Evolutionary conservation across 1,284 basidiomycete species (phyloP), one percentile per base, ranked within the genome.

Genomic region (Lentinus polychrous): DNA sequence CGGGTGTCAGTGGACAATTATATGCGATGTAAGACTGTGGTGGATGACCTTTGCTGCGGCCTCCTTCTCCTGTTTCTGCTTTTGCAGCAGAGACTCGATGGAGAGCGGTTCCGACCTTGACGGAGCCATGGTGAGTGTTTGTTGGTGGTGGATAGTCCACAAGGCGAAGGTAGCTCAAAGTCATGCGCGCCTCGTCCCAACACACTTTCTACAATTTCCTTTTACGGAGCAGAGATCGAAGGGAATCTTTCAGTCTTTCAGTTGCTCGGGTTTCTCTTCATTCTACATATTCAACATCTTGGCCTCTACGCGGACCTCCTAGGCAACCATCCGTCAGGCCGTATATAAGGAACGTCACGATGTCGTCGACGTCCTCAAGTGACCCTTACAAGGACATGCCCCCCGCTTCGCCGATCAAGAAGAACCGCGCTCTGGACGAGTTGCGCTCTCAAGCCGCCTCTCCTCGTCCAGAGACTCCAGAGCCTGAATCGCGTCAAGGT

Each of bases 61-160:
- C 56, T 94, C 92, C 59, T 86, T 91, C 63, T 94, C 92, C 36
- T 76, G 79, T 55, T 80, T 84, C 69, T 97, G 94, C 66, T 86
- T 88, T 58, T 87, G 81, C 12, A 97, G 74, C 51, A 96, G 70
- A 38, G 81, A 78, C 62, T 95, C 91, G 54, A 95, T 91, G 8
- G 88, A 91, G 40, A 91, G 69, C 1, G 88, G 87, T 62, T 85
- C 78, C 41, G 74, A 56, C 51, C 65, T 39, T 24, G 42, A 66
- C 18, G 58, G 55, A 40, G 67, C 54, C 72, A 74, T 76, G 56
- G 55, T 57, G 51, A 44, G 17, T 10, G 55, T 52, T 43, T 20
- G 48, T n/a, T n/a, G n/a, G n/a, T n/a, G n/a, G n/a, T n/a, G n/a
- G n/a, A 46, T 45, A 23, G 46, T 27, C 41, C 27, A 31, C 20